phyloP scores from a whole-genome alignment of 1,139 yeast species.

The Pichia sorboxylosa region DNA sequence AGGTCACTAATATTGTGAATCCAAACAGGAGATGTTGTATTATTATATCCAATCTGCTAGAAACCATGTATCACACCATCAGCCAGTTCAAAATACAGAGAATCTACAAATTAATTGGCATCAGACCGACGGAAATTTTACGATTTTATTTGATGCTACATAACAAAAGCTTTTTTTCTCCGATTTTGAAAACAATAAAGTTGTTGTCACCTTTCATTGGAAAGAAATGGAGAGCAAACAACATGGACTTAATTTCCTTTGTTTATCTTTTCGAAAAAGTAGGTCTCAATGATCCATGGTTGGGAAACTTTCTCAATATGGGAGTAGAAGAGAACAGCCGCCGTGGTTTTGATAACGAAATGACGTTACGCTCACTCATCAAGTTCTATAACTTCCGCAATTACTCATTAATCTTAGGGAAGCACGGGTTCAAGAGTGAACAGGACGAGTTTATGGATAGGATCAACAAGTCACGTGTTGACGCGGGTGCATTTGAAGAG shows the following conservation, averaged over 20 bases:
- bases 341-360: slow-evolving; percentile 77
- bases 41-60: slow-evolving; percentile 34
- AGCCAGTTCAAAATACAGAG: slow-evolving; percentile 39
- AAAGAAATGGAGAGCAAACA: slow-evolving; percentile 84
- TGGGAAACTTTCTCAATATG: slow-evolving; percentile 43
- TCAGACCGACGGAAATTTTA: slow-evolving; percentile 42
- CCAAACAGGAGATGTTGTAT: slow-evolving; percentile 36
- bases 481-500: too few relatives aligned
- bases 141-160: slow-evolving; percentile 36
- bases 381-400: slow-evolving; percentile 65
- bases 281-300: slow-evolving; percentile 76
- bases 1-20: slow-evolving; percentile 15
- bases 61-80: slow-evolving; percentile 33
- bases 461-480: too few relatives aligned
- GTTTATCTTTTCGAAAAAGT: slow-evolving; percentile 69
- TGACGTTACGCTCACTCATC: slow-evolving; percentile 67
- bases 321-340: slow-evolving; percentile 54
- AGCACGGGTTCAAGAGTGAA: slow-evolving; percentile 10
- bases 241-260: slow-evolving; percentile 87
- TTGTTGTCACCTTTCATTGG: slow-evolving; percentile 85
- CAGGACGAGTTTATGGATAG: slow-evolving; percentile 9
- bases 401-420: slow-evolving; percentile 41
- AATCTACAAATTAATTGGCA: slow-evolving; percentile 41
- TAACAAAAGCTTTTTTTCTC: slow-evolving; percentile 52
- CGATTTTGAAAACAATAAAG: slow-evolving; percentile 63